Base-by-base conservation (phyloP, 192 early-diverging fungal genomes). In the Rhizophagus clarus region DNA sequence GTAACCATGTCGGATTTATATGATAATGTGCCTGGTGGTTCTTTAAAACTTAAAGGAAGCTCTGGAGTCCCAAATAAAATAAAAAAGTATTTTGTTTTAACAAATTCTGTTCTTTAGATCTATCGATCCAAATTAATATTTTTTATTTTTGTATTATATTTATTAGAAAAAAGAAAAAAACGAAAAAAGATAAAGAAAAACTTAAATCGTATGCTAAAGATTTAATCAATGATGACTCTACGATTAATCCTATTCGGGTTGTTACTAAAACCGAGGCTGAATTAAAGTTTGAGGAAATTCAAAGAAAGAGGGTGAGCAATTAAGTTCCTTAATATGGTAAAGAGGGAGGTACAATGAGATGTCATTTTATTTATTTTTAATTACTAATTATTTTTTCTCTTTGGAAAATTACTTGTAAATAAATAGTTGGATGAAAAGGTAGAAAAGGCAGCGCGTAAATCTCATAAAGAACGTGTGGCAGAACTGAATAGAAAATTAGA, bases 401-500 rank as follows among this genome's bases (percentile, higher is more conserved):
- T 51, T 60, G 60, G 26, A 67, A 24, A 61, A 15, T 51, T 20
- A 20, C 49, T 70, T 37, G 22, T 34, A n/a, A 70, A 70, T 62
- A 76, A 34, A 12, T 71, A 94, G 92, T 89, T 91, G 88, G 86
- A 89, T 77, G 92, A 93, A 71, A 88, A 89, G 77, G 90, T 92
- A 9, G 73, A 82, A 15, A 92, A 94, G 81, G 85, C 85, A 20
- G 93, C 92, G 0, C 73, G 83, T 66, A 90, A 90, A 80, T 93
- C 92, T 14, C 93, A 95, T 85, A 93, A 91, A 82, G 93, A 95
- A 68, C 88, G 90, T 51, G 93, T 95, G 9, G 89, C 90, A 68
- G 93, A 95, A 45, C 88, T 93, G 75, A 95, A 95, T 81, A 86
- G 87, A 34, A 91, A 94, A 76, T 85, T 95, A 22, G 92, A 93